phyloP scores from a whole-genome alignment of 495 filamentous ascomycete species.

The Tuber magnatum region DNA sequence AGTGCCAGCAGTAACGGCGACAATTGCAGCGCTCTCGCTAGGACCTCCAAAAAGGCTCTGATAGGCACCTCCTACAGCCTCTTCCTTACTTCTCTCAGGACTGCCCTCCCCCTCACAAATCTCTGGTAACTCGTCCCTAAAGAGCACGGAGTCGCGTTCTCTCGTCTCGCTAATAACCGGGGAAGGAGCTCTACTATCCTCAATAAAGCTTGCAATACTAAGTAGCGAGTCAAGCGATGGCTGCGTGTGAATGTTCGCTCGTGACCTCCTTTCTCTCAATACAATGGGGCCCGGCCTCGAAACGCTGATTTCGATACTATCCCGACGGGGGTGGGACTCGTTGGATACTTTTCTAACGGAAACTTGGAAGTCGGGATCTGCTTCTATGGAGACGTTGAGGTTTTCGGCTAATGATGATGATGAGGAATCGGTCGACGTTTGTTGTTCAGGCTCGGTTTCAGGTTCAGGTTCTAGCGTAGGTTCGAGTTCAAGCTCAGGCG shows the following conservation, averaged over 20 bases:
- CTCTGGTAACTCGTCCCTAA: slow-evolving; percentile 7
- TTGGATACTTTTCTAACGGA: slow-evolving; percentile 17
- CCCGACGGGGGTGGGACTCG: slow-evolving; percentile 10
- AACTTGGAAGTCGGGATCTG: slow-evolving; percentile 29
- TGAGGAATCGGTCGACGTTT: background rate
- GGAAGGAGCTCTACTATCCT: slow-evolving; percentile 16
- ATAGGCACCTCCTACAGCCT: slow-evolving; percentile 11
- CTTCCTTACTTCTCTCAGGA: slow-evolving; percentile 8
- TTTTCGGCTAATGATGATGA: slow-evolving; percentile 1
- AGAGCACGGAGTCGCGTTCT: slow-evolving; percentile 15
- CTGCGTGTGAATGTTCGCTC: slow-evolving; percentile 26
- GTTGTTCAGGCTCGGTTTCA: background rate
- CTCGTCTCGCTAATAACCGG: slow-evolving; percentile 15
- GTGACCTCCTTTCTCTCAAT: slow-evolving; percentile 3
- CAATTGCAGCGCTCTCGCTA: background rate
- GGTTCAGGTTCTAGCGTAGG: background rate
- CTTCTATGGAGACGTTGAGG: slow-evolving; percentile 19
- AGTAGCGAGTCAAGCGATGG: slow-evolving; percentile 32
- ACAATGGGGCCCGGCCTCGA: background rate
- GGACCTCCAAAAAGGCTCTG: slow-evolving; percentile 30
- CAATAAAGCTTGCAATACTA: slow-evolving; percentile 18
- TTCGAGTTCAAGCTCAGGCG: background rate
- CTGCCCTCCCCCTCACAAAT: background rate
- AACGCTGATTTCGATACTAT: slow-evolving; percentile 19
- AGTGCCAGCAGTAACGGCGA: background rate